Evolutionary conservation across 202 grass and related monocot genomes (phyloP).

Genomic region (Musa balbisiana): DNA sequence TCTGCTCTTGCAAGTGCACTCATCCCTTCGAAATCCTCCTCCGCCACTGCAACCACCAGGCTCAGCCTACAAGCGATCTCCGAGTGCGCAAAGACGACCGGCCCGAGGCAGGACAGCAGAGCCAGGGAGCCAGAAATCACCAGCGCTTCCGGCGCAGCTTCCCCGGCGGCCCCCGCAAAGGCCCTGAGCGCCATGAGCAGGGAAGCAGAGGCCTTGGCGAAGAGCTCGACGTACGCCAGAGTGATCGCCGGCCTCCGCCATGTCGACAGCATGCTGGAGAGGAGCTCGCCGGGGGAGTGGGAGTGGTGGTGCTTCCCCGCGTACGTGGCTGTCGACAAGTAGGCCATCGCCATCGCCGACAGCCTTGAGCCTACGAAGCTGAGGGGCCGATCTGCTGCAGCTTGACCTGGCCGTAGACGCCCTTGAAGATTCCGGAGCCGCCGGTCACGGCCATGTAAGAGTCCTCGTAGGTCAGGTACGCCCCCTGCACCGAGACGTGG

Average conservation of each 20-base stretch:
- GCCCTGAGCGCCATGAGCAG: conserved; percentile 32
- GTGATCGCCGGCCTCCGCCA: conserved; percentile 29
- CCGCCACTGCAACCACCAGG: conserved; percentile 38
- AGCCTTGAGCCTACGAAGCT: conserved; percentile 5
- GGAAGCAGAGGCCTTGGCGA: conserved; percentile 23
- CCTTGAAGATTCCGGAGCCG: conserved; percentile 11
- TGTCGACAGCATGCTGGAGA: conserved; percentile 17
- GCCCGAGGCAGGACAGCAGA: conserved; percentile 23
- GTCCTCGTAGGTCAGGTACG: conserved; percentile 32
- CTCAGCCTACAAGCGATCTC: conserved; percentile 41
- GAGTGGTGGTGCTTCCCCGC: not conserved
- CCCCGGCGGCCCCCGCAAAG: not conserved
- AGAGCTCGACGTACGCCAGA: conserved; percentile 36
- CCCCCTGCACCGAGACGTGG: no score
- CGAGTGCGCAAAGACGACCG: conserved; percentile 38
- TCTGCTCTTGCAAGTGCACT: conserved; percentile 40
- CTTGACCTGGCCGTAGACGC: conserved; percentile 61
- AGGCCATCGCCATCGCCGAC: conserved; percentile 18
- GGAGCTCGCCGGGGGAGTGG: not conserved
- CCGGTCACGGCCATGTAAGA: conserved; percentile 25
- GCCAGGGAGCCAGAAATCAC: conserved; percentile 16
- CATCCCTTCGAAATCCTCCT: conserved; percentile 27
- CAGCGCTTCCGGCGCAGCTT: not conserved
- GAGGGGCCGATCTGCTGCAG: conserved; percentile 13
- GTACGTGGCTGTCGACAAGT: conserved; percentile 16